A percentile compares a stretch with the other conserved stretches of the same genome.
These are phyloP conservation scores for Geoglossum cookeanum DNA, from an alignment of 2,329 filamentous ascomycete species.

Conservation along the genomic window DNA sequence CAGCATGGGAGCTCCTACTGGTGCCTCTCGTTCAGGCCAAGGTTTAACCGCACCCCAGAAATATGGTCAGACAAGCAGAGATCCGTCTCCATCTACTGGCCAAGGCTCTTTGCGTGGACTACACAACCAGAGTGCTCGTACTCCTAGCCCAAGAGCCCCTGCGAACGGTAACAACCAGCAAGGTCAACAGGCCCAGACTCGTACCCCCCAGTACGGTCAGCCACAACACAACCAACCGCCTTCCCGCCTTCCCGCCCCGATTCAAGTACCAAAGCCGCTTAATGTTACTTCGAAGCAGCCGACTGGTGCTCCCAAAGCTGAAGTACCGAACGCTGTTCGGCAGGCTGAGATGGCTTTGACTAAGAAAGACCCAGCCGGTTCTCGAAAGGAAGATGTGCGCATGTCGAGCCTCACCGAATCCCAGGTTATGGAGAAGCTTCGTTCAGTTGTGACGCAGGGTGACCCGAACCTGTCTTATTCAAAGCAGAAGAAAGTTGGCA, in stretches of 20 bases:
- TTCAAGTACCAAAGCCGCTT: conserved; percentile 46
- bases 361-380: conserved; percentile 52
- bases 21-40: not conserved
- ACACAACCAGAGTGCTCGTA: conserved; percentile 18
- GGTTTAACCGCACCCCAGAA: not conserved
- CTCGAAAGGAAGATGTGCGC: conserved; percentile 78
- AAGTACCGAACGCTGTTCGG: conserved; percentile 48
- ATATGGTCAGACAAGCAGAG: not conserved
- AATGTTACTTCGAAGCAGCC: conserved; percentile 53
- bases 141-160: conserved; percentile 64
- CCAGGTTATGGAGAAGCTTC: conserved; percentile 91
- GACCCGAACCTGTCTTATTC: conserved; percentile 90
- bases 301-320: conserved; percentile 21
- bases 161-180: conserved; percentile 38
- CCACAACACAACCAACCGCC: conserved; percentile 16
- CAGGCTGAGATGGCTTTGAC: conserved; percentile 79
- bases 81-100: not conserved
- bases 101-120: not conserved
- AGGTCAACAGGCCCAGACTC: conserved; percentile 30
- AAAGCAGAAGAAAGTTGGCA: conserved; percentile 99
- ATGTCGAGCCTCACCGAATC: conserved; percentile 98
- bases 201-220: conserved; percentile 35
- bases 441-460: conserved; percentile 87
- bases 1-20: conserved; percentile 7
- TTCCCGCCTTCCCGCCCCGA: conserved; percentile 3